phyloP scores from a whole-genome alignment of 345 rosid species.

The Populus nigra region DNA sequence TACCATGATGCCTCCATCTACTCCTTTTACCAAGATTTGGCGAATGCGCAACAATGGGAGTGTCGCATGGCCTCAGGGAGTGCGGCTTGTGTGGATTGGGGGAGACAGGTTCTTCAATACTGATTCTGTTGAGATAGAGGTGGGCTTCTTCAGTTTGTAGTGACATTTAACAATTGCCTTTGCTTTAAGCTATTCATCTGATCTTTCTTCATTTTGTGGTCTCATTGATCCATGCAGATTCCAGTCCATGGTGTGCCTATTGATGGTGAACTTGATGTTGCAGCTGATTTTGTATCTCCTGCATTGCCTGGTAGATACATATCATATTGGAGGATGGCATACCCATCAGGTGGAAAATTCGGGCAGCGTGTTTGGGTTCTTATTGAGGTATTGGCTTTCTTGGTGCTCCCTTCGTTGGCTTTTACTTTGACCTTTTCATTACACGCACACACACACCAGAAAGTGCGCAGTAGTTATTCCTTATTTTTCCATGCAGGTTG shows the following conservation, averaged over 20 bases:
- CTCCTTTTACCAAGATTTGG: conserved; percentile 87
- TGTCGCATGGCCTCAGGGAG: conserved; percentile 61
- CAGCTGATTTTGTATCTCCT: conserved; percentile 78
- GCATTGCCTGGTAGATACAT: conserved; percentile 67
- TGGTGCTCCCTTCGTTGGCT: not conserved
- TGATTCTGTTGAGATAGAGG: conserved; percentile 55
- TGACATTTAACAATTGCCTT: not conserved
- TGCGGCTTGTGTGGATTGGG: conserved; percentile 69
- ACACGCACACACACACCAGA: not conserved
- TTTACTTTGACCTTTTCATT: not conserved
- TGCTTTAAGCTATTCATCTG: not conserved
- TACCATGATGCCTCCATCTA: conserved; percentile 67
- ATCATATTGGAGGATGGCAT: conserved; percentile 89
- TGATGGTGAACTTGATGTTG: conserved; percentile 65
- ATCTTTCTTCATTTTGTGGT: not conserved
- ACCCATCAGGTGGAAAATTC: conserved; percentile 60
- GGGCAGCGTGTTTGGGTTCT: conserved; percentile 97
- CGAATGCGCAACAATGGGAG: conserved; percentile 80
- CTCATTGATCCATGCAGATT: conserved; percentile 43
- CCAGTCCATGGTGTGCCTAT: conserved; percentile 59
- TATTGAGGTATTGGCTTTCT: conserved; percentile 49
- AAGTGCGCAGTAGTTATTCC: not conserved
- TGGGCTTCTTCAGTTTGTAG: conserved; percentile 11
- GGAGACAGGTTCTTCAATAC: conserved; percentile 59
- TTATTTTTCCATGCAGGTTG: conserved; percentile 46